Percentiles rank a stretch among this genome's conserved stretches.
Evolutionary conservation across 148 eudicot genomes (phyloP).

Genomic region (Nepenthes mirabilis): DNA sequence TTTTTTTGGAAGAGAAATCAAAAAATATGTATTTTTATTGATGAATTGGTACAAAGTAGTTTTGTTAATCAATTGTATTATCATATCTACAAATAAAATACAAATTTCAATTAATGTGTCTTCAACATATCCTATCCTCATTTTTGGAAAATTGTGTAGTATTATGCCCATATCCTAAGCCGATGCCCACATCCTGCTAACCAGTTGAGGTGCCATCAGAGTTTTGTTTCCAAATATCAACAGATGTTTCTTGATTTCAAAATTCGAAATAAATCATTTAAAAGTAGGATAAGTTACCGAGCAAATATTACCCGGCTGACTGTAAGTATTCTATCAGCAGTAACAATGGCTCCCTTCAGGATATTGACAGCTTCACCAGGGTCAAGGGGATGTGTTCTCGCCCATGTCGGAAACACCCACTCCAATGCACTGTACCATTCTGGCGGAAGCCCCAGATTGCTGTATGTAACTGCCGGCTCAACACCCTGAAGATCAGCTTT

Average conservation of each 20-base stretch:
- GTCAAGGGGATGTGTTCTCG: slow-evolving; percentile 92
- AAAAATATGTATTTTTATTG: too few relatives aligned
- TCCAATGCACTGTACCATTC: slow-evolving; percentile 88
- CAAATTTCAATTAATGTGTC: too few relatives aligned
- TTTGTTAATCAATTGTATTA: too few relatives aligned
- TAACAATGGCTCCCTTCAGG: slow-evolving; percentile 87
- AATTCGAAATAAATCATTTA: not conserved
- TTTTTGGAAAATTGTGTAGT: too few relatives aligned
- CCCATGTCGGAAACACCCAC: slow-evolving; percentile 99
- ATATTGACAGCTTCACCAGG: slow-evolving; percentile 95
- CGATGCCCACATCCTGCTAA: too few relatives aligned
- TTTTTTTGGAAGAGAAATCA: too few relatives aligned
- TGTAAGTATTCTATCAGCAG: slow-evolving; percentile 84
- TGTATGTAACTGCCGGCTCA: slow-evolving; percentile 78
- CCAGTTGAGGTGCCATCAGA: too few relatives aligned
- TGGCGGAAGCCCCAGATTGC: slow-evolving; percentile 71
- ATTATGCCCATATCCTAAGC: too few relatives aligned
- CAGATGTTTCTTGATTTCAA: not conserved
- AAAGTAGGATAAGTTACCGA: not conserved
- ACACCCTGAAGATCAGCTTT: slow-evolving; percentile 48
- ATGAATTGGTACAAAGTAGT: too few relatives aligned
- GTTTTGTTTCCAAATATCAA: too few relatives aligned
- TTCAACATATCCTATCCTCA: too few relatives aligned
- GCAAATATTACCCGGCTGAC: slow-evolving; percentile 66
- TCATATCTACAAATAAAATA: too few relatives aligned